Conservation (phyloP, 805 yeast species). For the Sugiyamaella smithiae region DNA sequence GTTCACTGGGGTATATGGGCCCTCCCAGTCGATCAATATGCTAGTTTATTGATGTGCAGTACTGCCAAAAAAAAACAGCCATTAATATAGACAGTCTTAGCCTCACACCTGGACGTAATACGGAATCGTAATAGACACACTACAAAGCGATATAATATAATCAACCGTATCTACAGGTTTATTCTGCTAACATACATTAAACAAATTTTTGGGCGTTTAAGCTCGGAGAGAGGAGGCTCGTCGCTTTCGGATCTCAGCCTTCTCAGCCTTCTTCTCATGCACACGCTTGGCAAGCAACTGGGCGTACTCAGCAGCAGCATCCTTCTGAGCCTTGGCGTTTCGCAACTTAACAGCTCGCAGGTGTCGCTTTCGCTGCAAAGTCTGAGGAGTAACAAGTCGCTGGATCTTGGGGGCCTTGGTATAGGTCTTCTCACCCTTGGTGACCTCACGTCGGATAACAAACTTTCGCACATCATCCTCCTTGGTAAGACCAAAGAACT, state of each 20-base stretch:
- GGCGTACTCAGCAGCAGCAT: slow-evolving; percentile 99
- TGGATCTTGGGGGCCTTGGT: slow-evolving; percentile 99
- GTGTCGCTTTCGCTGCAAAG: slow-evolving; percentile 98
- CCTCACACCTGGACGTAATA: no score
- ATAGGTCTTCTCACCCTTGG: slow-evolving; percentile 97
- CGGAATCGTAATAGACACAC: no score
- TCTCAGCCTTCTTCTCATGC: slow-evolving; percentile 97
- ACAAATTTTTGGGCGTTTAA: slow-evolving; percentile 1
- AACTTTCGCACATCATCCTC: slow-evolving; percentile 88
- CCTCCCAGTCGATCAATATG: no score
- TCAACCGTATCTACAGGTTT: slow-evolving; percentile 2
- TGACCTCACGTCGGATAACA: slow-evolving; percentile 97
- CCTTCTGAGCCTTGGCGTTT: slow-evolving; percentile 98
- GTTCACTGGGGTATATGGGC: no score
- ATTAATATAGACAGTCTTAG: no score
- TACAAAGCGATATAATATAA: no score
- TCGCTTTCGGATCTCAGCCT: slow-evolving; percentile 98
- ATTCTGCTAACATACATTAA: slow-evolving; percentile 1
- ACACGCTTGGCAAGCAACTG: slow-evolving; percentile 97
- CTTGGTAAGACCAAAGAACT: slow-evolving; percentile 97
- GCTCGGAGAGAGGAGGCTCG: slow-evolving; percentile 92
- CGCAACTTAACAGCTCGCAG: slow-evolving; percentile 88
- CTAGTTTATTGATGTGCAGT: no score
- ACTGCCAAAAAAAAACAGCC: no score
- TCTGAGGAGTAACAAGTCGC: slow-evolving; percentile 98